phyloP scores from a whole-genome alignment of 352 stramenopile genomes.

The Aphanomyces euteiches region DNA sequence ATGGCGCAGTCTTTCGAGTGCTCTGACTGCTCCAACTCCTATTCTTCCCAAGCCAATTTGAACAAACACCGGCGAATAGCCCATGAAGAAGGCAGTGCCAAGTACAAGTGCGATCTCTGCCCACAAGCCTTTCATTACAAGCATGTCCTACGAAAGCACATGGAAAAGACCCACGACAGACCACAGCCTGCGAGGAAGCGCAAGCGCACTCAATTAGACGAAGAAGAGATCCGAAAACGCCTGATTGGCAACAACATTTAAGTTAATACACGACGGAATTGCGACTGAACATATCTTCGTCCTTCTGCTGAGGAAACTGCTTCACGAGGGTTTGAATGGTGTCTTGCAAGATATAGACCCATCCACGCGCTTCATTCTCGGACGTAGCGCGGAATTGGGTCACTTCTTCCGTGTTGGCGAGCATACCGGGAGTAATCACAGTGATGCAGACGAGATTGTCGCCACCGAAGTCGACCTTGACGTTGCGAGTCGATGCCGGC shows the following conservation, averaged over 20 bases:
- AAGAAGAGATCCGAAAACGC: neutral
- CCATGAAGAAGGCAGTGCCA: slow-evolving; percentile 52
- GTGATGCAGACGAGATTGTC: neutral
- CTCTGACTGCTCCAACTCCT: slow-evolving; percentile 56
- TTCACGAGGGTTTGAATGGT: slow-evolving; percentile 13
- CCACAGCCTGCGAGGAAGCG: neutral
- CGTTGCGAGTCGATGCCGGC: slow-evolving; percentile 1
- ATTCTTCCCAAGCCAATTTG: slow-evolving; percentile 68
- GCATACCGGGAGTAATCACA: slow-evolving; percentile 13
- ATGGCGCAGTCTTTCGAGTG: slow-evolving; percentile 61
- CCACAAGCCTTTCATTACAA: slow-evolving; percentile 69
- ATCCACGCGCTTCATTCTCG: slow-evolving; percentile 6
- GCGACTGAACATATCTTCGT: slow-evolving; percentile 13
- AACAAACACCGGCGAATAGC: slow-evolving; percentile 72
- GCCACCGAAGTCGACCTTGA: slow-evolving; percentile 11
- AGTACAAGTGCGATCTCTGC: slow-evolving; percentile 65
- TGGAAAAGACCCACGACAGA: neutral
- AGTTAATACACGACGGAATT: slow-evolving; percentile 30
- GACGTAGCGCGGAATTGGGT: slow-evolving; percentile 19
- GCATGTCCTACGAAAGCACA: slow-evolving; percentile 42
- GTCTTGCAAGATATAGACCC: slow-evolving; percentile 12
- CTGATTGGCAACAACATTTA: neutral
- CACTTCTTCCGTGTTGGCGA: slow-evolving; percentile 16
- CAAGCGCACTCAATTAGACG: neutral
- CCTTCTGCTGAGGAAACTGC: slow-evolving; percentile 11